phyloP scores from a whole-genome alignment of 2,329 filamentous ascomycete genomes.

The Hypoxylon sp. region DNA sequence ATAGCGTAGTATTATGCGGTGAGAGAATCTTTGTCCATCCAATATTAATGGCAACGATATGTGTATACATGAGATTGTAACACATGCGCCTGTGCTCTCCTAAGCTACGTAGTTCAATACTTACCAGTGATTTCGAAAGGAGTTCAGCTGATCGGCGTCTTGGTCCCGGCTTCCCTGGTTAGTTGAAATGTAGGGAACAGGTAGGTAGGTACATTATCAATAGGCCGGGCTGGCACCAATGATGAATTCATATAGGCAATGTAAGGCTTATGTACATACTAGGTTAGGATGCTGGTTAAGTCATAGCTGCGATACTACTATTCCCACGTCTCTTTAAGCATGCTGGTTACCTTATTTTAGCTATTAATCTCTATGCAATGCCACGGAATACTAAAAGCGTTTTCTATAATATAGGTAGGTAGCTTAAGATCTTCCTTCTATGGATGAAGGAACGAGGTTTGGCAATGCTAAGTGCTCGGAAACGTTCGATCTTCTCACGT shows the following conservation, averaged over 20 bases:
- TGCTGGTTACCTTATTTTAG: background rate
- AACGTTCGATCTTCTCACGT: conserved; percentile 39
- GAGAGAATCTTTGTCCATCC: conserved; percentile 33
- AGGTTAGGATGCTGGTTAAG: background rate
- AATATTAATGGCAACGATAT: conserved; percentile 29
- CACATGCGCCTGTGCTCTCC: conserved; percentile 23
- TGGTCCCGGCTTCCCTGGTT: conserved; percentile 29
- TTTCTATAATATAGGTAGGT: background rate
- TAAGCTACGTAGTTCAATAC: conserved; percentile 11
- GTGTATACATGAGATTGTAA: conserved; percentile 30
- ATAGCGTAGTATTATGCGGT: conserved; percentile 37
- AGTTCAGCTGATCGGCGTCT: conserved; percentile 28
- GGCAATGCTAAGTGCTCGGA: conserved; percentile 18
- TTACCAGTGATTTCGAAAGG: conserved; percentile 21
- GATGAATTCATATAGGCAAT: conserved; percentile 18
- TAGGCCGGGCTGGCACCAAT: conserved; percentile 27
- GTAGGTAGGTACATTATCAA: conserved; percentile 21
- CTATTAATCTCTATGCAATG: background rate
- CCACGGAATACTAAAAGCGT: background rate
- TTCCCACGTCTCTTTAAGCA: background rate
- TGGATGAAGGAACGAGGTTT: background rate
- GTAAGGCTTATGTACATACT: conserved; percentile 15
- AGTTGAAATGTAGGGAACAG: conserved; percentile 16
- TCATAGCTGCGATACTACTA: background rate
- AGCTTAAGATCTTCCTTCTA: background rate